These are phyloP conservation scores for Pythium scleroteichum DNA, from an alignment of 352 stramenopile species.

Conservation along the genomic window DNA sequence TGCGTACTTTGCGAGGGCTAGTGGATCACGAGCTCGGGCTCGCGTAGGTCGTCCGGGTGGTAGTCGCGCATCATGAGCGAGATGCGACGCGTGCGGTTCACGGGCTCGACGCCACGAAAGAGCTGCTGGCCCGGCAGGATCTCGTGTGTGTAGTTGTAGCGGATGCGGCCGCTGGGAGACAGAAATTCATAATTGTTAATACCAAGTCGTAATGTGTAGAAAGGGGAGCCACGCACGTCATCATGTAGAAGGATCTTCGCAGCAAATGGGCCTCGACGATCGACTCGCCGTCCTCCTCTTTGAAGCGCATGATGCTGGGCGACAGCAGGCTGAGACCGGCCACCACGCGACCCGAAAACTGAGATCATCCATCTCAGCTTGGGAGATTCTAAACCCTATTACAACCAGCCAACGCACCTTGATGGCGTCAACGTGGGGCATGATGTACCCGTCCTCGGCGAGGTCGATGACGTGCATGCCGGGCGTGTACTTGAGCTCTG, in stretches of 20 bases:
- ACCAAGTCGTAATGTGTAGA: not conserved
- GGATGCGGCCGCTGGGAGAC: slow-evolving; percentile 52
- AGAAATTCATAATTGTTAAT: not conserved
- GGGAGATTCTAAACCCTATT: too few relatives aligned
- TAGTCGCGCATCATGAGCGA: slow-evolving; percentile 86
- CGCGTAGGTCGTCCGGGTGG: slow-evolving; percentile 42
- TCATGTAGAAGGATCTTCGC: slow-evolving; percentile 86
- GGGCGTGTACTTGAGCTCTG: slow-evolving; percentile 67
- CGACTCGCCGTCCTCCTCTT: slow-evolving; percentile 75
- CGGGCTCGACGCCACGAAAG: slow-evolving; percentile 51
- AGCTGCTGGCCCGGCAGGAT: slow-evolving; percentile 67
- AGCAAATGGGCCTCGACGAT: slow-evolving; percentile 66
- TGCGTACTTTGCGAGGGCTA: slow-evolving; percentile 3
- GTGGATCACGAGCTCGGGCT: slow-evolving; percentile 16
- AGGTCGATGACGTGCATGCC: slow-evolving; percentile 84
- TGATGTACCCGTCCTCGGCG: slow-evolving; percentile 81
- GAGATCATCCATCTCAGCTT: not conserved
- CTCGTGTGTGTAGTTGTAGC: slow-evolving; percentile 88
- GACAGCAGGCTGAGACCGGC: slow-evolving; percentile 77
- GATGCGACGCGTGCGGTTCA: slow-evolving; percentile 76
- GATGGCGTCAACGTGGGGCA: slow-evolving; percentile 84
- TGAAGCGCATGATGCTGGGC: slow-evolving; percentile 83
- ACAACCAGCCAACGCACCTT: slow-evolving; percentile 39
- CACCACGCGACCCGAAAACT: slow-evolving; percentile 82
- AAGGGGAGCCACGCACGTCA: slow-evolving; percentile 53